phyloP scores from a whole-genome alignment of 75 land plant genomes.

The Gnetum montanum region DNA sequence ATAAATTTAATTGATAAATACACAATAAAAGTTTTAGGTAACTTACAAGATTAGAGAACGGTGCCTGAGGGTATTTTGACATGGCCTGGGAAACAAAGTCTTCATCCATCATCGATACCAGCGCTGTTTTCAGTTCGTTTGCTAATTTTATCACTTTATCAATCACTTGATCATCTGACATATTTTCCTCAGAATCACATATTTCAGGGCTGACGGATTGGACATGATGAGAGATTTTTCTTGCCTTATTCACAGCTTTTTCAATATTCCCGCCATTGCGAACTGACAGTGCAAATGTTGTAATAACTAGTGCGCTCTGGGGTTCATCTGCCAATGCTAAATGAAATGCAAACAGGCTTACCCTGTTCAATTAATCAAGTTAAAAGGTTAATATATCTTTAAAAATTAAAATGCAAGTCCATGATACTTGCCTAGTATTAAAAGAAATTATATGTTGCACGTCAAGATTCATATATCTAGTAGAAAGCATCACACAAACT shows the following conservation, averaged over 20 bases:
- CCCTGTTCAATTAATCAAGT: slow-evolving; percentile 32
- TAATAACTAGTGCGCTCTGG: slow-evolving; percentile 52
- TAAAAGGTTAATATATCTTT: neutral
- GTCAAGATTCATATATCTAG: neutral
- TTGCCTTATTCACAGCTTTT: slow-evolving; percentile 41
- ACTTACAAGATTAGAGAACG: slow-evolving; percentile 49
- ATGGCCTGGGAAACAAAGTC: slow-evolving; percentile 47
- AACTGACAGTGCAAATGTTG: slow-evolving; percentile 54
- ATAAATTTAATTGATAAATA: neutral
- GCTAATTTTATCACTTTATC: slow-evolving; percentile 34
- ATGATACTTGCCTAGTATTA: neutral
- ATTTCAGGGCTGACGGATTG: slow-evolving; percentile 31
- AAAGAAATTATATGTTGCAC: neutral
- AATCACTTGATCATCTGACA: slow-evolving; percentile 12
- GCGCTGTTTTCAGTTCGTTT: slow-evolving; percentile 14
- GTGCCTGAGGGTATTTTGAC: slow-evolving; percentile 53
- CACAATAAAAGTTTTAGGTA: neutral
- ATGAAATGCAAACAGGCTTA: slow-evolving; percentile 67
- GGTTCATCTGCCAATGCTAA: slow-evolving; percentile 45
- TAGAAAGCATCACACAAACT: neutral
- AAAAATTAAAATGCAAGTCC: neutral
- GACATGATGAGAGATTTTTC: slow-evolving; percentile 18
- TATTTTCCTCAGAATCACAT: slow-evolving; percentile 16
- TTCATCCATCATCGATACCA: slow-evolving; percentile 37
- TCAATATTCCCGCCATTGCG: slow-evolving; percentile 44